Conservation (phyloP, 495 filamentous ascomycete species). For the Lophium mytilinum region DNA sequence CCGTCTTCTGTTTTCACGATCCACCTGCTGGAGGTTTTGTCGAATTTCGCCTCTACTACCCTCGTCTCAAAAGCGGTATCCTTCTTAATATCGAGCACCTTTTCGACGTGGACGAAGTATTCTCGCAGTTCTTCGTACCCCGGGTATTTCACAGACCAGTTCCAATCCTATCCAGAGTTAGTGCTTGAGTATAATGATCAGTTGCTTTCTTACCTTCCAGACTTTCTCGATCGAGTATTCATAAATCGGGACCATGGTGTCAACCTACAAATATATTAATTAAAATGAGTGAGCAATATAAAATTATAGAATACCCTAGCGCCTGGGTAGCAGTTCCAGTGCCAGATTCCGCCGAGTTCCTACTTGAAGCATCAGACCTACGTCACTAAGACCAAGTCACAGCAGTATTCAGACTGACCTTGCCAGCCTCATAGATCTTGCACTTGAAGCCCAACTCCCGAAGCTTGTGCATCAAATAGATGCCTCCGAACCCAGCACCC, state of each 20-base stretch:
- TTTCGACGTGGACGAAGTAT: constrained; percentile 51
- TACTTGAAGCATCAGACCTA: background rate
- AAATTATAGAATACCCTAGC: no score
- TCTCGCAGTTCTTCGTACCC: constrained; percentile 40
- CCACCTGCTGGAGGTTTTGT: constrained; percentile 39
- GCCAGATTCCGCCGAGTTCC: constrained; percentile 43
- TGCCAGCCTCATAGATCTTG: constrained; percentile 39
- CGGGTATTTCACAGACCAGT: constrained; percentile 47
- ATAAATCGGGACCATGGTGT: constrained; percentile 45
- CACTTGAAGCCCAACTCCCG: constrained; percentile 34
- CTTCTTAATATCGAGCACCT: constrained; percentile 41
- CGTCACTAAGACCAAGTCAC: constrained; percentile 7
- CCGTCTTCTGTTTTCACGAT: constrained; percentile 42
- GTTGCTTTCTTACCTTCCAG: constrained; percentile 38
- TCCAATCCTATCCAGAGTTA: constrained; percentile 36
- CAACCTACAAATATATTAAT: no score
- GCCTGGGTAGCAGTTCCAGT: constrained; percentile 46
- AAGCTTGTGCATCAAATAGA: constrained; percentile 35
- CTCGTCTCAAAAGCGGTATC: constrained; percentile 44
- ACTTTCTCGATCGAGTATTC: constrained; percentile 44
- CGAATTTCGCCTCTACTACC: constrained; percentile 42
- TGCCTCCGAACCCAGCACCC: constrained; percentile 37
- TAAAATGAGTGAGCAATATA: no score
- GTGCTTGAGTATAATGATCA: background rate
- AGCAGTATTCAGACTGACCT: background rate